phyloP scores from a whole-genome alignment of 805 yeast genomes.

The Metschnikowia gelsemii region DNA sequence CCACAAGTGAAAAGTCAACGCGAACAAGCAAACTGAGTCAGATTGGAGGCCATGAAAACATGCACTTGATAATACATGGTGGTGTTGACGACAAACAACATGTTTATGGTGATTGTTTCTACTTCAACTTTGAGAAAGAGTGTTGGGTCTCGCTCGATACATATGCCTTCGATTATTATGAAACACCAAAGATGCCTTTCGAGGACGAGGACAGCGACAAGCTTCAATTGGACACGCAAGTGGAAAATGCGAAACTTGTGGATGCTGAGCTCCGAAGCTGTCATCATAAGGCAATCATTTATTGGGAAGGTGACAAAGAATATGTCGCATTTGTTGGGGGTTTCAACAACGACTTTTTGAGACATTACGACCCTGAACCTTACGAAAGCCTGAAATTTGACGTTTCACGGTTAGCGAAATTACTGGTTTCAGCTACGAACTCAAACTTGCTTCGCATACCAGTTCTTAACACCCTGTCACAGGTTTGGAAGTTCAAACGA shows the following conservation, averaged over 20 bases:
- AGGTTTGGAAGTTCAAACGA: conserved; percentile 40
- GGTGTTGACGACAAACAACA: conserved; percentile 34
- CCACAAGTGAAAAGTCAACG: not conserved
- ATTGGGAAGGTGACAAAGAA: conserved; percentile 33
- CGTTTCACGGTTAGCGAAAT: conserved; percentile 32
- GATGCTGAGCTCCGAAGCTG: conserved; percentile 45
- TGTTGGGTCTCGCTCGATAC: conserved; percentile 36
- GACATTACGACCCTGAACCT: conserved; percentile 31
- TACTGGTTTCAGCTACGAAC: conserved; percentile 30
- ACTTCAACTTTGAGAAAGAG: conserved; percentile 34
- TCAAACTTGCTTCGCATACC: conserved; percentile 33
- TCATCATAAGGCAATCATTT: conserved; percentile 39
- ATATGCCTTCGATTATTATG: conserved; percentile 37
- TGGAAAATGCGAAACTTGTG: conserved; percentile 27
- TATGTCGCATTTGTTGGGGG: conserved; percentile 43
- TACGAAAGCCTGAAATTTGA: conserved; percentile 37
- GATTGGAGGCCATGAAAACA: not conserved
- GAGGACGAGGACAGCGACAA: conserved; percentile 31
- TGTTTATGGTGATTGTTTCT: conserved; percentile 34
- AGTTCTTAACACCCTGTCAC: conserved; percentile 38
- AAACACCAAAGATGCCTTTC: conserved; percentile 25
- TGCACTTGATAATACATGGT: conserved; percentile 38
- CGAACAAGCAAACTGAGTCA: conserved; percentile 20
- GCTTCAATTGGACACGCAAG: conserved; percentile 26
- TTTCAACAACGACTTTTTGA: conserved; percentile 35